Conservation (phyloP, 2,329 filamentous ascomycete genomes). For the Fusarium tupiense region DNA sequence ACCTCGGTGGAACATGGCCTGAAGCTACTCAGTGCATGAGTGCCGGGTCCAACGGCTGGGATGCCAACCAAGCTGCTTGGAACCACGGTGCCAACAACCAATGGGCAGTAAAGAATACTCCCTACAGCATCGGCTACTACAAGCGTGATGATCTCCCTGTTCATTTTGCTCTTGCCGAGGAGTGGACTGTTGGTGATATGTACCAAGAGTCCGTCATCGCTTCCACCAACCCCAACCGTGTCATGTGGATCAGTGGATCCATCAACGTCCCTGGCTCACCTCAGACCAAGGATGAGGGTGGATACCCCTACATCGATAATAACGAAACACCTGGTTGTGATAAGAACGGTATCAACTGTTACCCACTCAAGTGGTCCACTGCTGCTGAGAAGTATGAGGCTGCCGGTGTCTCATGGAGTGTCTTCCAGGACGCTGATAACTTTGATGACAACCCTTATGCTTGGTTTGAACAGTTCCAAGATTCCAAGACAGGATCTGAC, state of each 20-base stretch:
- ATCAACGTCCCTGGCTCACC: constrained; percentile 59
- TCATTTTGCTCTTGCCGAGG: constrained; percentile 1
- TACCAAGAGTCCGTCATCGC: constrained; percentile 64
- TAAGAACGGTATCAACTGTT: constrained; percentile 2
- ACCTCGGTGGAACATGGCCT: constrained; percentile 59
- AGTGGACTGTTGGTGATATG: constrained; percentile 55
- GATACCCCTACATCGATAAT: constrained; percentile 20
- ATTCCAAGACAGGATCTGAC: background rate
- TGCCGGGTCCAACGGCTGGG: constrained; percentile 62
- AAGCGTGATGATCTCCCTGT: constrained; percentile 2
- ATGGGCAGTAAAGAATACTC: constrained; percentile 56
- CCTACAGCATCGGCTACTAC: constrained; percentile 7
- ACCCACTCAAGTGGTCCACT: constrained; percentile 9
- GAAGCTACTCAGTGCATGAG: constrained; percentile 65
- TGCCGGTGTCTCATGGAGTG: constrained; percentile 12
- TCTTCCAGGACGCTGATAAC: constrained; percentile 11
- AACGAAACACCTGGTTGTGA: constrained; percentile 12
- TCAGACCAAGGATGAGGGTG: constrained; percentile 22
- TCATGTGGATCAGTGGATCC: constrained; percentile 60
- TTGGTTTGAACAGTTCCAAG: constrained; percentile 19
- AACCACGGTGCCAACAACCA: constrained; percentile 62
- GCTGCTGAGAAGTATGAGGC: constrained; percentile 18
- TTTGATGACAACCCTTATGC: constrained; percentile 18
- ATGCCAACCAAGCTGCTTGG: constrained; percentile 60
- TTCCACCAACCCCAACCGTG: constrained; percentile 63